Percentiles rank a stretch among this genome's conserved stretches.
Conservation (phyloP, 371 early-diverging fungal genomes). For the Umbelopsis sp. region DNA sequence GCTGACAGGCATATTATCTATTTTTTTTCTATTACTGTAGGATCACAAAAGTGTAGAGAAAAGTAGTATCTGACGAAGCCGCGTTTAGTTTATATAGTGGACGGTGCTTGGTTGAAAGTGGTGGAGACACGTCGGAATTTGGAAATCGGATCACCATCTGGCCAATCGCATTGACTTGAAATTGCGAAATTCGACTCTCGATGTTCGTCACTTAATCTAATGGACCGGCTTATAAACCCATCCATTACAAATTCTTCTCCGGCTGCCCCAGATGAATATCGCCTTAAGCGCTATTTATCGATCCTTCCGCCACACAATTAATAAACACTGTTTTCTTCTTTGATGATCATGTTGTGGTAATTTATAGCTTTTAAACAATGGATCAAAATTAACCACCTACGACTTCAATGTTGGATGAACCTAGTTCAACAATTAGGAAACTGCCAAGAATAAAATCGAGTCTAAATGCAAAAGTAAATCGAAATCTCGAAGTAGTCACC, state of each 20-base stretch:
- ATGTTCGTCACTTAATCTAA: conserved; percentile 26
- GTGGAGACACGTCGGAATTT: conserved; percentile 22
- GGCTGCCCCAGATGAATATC: too few relatives aligned
- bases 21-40: conserved; percentile 18
- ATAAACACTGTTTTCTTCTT: too few relatives aligned
- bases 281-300: too few relatives aligned
- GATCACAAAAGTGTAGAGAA: conserved; percentile 19
- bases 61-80: background rate
- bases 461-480: too few relatives aligned
- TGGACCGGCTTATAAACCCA: background rate
- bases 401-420: too few relatives aligned
- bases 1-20: conserved; percentile 33
- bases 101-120: background rate
- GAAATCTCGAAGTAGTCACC: too few relatives aligned
- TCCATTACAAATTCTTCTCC: background rate
- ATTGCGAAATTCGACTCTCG: conserved; percentile 36
- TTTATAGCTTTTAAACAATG: too few relatives aligned
- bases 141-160: conserved; percentile 15
- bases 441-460: too few relatives aligned
- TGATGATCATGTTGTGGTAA: too few relatives aligned
- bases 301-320: too few relatives aligned
- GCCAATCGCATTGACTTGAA: conserved; percentile 35
- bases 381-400: too few relatives aligned
- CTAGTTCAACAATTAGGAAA: too few relatives aligned
- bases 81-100: background rate